Evolutionary conservation across 2,329 filamentous ascomycete genomes (phyloP).

Genomic region (Colletotrichum tropicale): DNA sequence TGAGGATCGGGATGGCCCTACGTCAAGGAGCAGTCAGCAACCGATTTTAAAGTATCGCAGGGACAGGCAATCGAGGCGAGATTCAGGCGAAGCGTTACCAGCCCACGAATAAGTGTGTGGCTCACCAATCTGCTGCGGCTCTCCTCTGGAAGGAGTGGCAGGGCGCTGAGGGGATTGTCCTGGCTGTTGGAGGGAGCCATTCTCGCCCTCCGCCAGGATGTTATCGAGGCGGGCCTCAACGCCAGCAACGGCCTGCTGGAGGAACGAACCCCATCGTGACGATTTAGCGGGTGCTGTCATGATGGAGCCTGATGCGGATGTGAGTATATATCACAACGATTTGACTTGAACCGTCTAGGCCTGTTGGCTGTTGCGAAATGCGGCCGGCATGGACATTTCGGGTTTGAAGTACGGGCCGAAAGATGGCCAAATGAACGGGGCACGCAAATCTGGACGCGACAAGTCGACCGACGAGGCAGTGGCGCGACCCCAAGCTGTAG

Average conservation of each 20-base stretch:
- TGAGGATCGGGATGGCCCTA: constrained; percentile 66
- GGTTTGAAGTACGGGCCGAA: not conserved
- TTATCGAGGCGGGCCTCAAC: constrained; percentile 93
- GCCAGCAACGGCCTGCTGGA: constrained; percentile 90
- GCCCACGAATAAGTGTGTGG: not conserved
- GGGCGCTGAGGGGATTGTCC: not conserved
- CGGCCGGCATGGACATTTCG: constrained; percentile 8
- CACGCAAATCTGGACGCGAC: not conserved
- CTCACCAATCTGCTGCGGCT: not conserved
- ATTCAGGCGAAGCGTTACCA: not conserved
- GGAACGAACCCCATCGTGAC: constrained; percentile 77
- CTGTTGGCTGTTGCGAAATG: constrained; percentile 1
- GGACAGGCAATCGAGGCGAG: not conserved
- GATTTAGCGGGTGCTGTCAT: constrained; percentile 59
- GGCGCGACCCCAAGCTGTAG: not conserved
- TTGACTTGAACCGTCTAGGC: not conserved
- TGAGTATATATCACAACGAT: constrained; percentile 31
- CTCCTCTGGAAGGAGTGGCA: not conserved
- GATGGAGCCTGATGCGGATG: constrained; percentile 13
- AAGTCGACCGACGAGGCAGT: not conserved
- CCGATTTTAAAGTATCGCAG: not conserved
- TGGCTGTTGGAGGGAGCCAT: not conserved
- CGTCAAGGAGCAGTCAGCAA: constrained; percentile 24
- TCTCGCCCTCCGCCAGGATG: constrained; percentile 81
- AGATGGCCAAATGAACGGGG: not conserved